Conservation (phyloP, 495 filamentous ascomycete genomes). For the Neurospora sp. region DNA sequence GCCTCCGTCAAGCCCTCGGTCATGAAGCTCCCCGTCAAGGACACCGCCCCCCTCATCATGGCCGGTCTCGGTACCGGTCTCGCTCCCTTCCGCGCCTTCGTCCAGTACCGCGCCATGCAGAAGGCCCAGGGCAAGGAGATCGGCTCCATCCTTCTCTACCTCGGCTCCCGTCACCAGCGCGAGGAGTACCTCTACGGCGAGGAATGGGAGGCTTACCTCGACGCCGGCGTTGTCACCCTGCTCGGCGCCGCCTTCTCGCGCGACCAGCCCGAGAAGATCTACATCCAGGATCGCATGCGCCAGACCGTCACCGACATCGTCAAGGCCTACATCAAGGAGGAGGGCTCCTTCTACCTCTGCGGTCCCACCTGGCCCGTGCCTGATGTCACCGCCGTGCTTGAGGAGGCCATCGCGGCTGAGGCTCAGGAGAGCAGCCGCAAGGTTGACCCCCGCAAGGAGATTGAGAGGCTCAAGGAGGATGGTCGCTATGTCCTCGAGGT, state of each 20-base stretch:
- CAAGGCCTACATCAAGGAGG: conserved; percentile 76
- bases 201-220: conserved; percentile 98
- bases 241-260: conserved; percentile 91
- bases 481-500: conserved; percentile 93
- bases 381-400: conserved; percentile 87
- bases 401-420: conserved; percentile 81
- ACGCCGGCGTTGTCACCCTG: conserved; percentile 87
- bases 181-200: conserved; percentile 99
- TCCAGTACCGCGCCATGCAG: conserved; percentile 96
- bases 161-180: conserved; percentile 91
- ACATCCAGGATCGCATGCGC: conserved; percentile 97
- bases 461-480: conserved; percentile 91
- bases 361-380: conserved; percentile 98
- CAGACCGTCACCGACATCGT: conserved; percentile 77
- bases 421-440: conserved; percentile 61
- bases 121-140: conserved; percentile 91
- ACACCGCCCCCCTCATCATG: conserved; percentile 92
- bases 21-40: conserved; percentile 81
- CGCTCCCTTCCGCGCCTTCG: conserved; percentile 94
- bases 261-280: conserved; percentile 96
- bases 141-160: conserved; percentile 86
- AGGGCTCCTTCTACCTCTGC: conserved; percentile 92
- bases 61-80: conserved; percentile 97
- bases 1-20: conserved; percentile 95
- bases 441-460: conserved; percentile 83